These are phyloP conservation scores for Fusarium sp. DNA, from an alignment of 2,329 filamentous ascomycete genomes.

Conservation along the genomic window DNA sequence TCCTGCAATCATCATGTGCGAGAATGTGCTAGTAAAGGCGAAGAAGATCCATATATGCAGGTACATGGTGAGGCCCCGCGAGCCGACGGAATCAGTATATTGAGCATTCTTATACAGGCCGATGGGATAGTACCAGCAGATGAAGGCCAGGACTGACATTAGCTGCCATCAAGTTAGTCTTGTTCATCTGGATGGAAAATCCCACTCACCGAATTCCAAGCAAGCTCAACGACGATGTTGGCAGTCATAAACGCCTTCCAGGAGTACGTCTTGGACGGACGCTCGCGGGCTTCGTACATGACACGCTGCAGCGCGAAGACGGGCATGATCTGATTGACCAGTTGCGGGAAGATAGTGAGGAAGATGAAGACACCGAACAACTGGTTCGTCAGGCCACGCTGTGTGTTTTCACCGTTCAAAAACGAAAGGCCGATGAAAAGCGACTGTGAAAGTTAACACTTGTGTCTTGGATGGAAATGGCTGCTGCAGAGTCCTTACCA, in stretches of 20 bases:
- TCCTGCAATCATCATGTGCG: constrained; percentile 71
- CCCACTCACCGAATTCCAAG: constrained; percentile 70
- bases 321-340: constrained; percentile 75
- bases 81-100: constrained; percentile 57
- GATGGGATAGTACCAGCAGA: constrained; percentile 76
- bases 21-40: constrained; percentile 73
- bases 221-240: constrained; percentile 71
- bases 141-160: constrained; percentile 64
- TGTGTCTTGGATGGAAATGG: accelerated
- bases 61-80: constrained; percentile 70
- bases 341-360: constrained; percentile 72
- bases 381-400: constrained; percentile 75
- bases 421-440: constrained; percentile 78
- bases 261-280: constrained; percentile 73
- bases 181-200: accelerated
- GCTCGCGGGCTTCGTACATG: constrained; percentile 75
- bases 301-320: constrained; percentile 75
- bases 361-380: constrained; percentile 80
- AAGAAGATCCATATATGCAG: constrained; percentile 72
- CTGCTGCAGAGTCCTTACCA: constrained; percentile 42
- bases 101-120: constrained; percentile 69
- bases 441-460: not conserved
- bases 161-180: not conserved
- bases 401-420: constrained; percentile 67
- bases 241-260: constrained; percentile 75